phyloP scores from a whole-genome alignment of 805 yeast species.

The Jamesozyma hellenica region DNA sequence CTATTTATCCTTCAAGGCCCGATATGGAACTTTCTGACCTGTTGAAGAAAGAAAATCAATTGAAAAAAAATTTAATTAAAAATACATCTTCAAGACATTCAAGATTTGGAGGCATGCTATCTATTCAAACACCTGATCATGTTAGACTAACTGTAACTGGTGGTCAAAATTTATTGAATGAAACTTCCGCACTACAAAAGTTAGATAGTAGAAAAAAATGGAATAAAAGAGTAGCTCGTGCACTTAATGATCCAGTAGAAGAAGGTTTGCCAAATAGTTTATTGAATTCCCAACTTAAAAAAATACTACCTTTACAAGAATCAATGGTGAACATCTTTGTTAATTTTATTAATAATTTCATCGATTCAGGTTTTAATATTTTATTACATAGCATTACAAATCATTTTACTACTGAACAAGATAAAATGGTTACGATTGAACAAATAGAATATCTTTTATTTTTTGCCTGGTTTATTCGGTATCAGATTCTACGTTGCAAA shows the following conservation, averaged over 20 bases:
- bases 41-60: constrained; percentile 49
- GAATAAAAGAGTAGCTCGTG: constrained; percentile 34
- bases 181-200: constrained; percentile 45
- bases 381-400: constrained; percentile 45
- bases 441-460: constrained; percentile 45
- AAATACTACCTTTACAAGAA: constrained; percentile 24
- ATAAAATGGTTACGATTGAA: constrained; percentile 24
- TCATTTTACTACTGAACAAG: constrained; percentile 35
- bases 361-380: constrained; percentile 68
- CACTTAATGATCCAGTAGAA: constrained; percentile 24
- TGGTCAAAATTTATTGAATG: constrained; percentile 57
- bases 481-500: constrained; percentile 38
- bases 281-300: constrained; percentile 17
- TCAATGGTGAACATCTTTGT: constrained; percentile 28
- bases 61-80: constrained; percentile 40
- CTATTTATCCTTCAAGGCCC: constrained; percentile 19
- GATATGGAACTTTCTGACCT: constrained; percentile 40
- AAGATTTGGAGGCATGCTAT: constrained; percentile 77
- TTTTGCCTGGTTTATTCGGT: constrained; percentile 66
- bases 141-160: constrained; percentile 51
- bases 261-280: constrained; percentile 26
- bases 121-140: constrained; percentile 55
- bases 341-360: constrained; percentile 45
- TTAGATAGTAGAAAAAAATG: constrained; percentile 64
- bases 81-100: constrained; percentile 69